Percentiles rank a stretch among this genome's conserved stretches.
These are phyloP conservation scores for Zelopaecilomyces penicillatus DNA, from an alignment of 2,329 filamentous ascomycete genomes.

Conservation along the genomic window DNA sequence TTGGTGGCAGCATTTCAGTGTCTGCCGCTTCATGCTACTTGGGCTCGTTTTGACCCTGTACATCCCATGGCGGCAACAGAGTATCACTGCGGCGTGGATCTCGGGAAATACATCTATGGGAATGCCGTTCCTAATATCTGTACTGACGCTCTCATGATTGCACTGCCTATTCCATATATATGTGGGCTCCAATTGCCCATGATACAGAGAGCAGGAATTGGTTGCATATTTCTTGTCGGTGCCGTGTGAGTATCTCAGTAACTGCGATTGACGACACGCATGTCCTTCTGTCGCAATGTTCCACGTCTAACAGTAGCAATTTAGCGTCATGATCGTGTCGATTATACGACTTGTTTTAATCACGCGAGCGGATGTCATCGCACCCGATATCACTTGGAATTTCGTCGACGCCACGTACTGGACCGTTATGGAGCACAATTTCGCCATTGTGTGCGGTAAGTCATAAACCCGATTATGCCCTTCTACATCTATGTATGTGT, in stretches of 20 bases:
- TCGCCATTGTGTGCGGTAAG: constrained; percentile 17
- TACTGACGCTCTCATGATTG: constrained; percentile 16
- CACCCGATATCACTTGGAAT: constrained; percentile 19
- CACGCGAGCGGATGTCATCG: constrained; percentile 8
- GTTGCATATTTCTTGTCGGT: constrained; percentile 16
- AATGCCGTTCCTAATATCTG: constrained; percentile 18
- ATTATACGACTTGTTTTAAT: constrained; percentile 11
- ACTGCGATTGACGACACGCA: too few relatives aligned
- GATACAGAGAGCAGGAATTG: constrained; percentile 14
- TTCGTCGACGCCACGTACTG: constrained; percentile 14
- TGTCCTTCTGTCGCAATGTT: too few relatives aligned
- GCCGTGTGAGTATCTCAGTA: constrained; percentile 10
- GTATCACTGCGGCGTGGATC: constrained; percentile 11
- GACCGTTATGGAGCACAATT: constrained; percentile 16
- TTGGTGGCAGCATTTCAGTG: constrained; percentile 13
- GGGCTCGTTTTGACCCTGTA: constrained; percentile 10
- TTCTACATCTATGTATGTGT: too few relatives aligned
- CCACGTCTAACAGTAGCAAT: neutral
- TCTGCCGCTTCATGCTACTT: constrained; percentile 11
- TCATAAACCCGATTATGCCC: too few relatives aligned
- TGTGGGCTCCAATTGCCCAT: constrained; percentile 15
- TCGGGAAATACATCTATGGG: constrained; percentile 14
- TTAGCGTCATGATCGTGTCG: constrained; percentile 12
- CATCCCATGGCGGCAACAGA: constrained; percentile 4
- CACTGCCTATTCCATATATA: constrained; percentile 17